These are phyloP conservation scores for Aspergillus alliaceus DNA, from an alignment of 2,329 filamentous ascomycete genomes.

Conservation along the genomic window DNA sequence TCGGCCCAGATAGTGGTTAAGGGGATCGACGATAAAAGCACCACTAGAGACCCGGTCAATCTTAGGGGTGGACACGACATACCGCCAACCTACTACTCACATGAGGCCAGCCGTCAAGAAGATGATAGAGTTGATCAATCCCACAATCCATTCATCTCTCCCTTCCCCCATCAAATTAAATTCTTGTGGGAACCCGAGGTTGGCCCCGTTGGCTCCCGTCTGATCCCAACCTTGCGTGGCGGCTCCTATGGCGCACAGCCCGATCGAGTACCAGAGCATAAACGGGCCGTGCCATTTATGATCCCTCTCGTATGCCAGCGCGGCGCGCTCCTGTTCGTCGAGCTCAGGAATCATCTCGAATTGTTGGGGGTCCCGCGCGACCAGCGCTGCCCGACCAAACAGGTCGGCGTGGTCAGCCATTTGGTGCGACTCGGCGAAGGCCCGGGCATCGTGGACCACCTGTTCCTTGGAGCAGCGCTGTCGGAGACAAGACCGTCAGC, in stretches of 20 bases:
- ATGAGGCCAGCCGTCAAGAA: constrained; percentile 33
- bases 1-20: constrained; percentile 60
- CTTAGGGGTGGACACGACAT: constrained; percentile 33
- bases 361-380: constrained; percentile 28
- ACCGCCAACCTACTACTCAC: constrained; percentile 22
- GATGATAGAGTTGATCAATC: constrained; percentile 61
- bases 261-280: constrained; percentile 49
- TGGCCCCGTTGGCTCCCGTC: constrained; percentile 55
- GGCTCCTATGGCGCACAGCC: constrained; percentile 50
- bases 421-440: constrained; percentile 28
- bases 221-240: constrained; percentile 55
- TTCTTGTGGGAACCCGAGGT: constrained; percentile 48
- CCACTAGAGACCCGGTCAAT: constrained; percentile 36
- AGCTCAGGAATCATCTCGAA: constrained; percentile 37
- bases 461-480: constrained; percentile 35
- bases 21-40: constrained; percentile 65
- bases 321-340: constrained; percentile 40
- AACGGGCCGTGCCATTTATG: constrained; percentile 50
- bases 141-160: constrained; percentile 58
- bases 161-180: constrained; percentile 43
- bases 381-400: constrained; percentile 38
- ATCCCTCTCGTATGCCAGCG: constrained; percentile 45
- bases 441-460: constrained; percentile 31
- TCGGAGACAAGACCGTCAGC: neutral
- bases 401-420: constrained; percentile 39